These are phyloP conservation scores for Asterionellopsis glacialis DNA, from an alignment of 108 stramenopile species.

Conservation along the genomic window DNA sequence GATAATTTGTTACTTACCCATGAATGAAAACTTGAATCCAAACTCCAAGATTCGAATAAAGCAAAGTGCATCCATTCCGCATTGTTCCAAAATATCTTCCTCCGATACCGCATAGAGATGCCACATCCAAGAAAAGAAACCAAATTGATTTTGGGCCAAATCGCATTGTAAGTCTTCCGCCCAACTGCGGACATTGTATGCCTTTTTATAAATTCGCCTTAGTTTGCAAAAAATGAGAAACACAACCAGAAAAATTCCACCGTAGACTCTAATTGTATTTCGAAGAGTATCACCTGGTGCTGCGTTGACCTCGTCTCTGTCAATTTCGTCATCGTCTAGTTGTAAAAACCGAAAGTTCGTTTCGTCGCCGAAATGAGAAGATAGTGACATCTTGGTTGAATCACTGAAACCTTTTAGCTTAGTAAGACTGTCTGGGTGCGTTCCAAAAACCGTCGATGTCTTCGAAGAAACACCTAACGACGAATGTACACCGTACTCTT, in stretches of 20 bases:
- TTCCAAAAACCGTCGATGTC: too few species aligned
- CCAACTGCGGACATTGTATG: constrained; percentile 51
- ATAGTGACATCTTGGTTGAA: too few species aligned
- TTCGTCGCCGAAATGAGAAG: too few species aligned
- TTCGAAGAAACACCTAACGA: too few species aligned
- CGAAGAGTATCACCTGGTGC: constrained; percentile 16
- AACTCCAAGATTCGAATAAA: constrained; percentile 27
- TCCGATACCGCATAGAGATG: constrained; percentile 41
- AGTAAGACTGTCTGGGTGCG: too few species aligned
- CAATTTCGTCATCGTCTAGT: too few species aligned
- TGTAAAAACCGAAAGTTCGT: too few species aligned
- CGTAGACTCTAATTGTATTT: constrained; percentile 44
- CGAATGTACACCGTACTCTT: too few species aligned
- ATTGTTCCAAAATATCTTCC: constrained; percentile 30
- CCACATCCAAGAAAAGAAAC: constrained; percentile 58
- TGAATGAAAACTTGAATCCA: constrained; percentile 8
- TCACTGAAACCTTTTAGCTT: too few species aligned
- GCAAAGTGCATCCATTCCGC: constrained; percentile 44
- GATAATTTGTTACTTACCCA: constrained; percentile 42
- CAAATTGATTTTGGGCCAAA: constrained; percentile 40
- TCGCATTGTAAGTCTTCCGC: constrained; percentile 26
- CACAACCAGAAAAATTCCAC: constrained; percentile 36
- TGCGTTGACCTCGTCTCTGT: too few species aligned
- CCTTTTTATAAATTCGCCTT: constrained; percentile 31
- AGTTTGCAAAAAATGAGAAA: constrained; percentile 42